Base-by-base conservation (phyloP, 108 stramenopile genomes). In the Schizochytrium sp. region DNA sequence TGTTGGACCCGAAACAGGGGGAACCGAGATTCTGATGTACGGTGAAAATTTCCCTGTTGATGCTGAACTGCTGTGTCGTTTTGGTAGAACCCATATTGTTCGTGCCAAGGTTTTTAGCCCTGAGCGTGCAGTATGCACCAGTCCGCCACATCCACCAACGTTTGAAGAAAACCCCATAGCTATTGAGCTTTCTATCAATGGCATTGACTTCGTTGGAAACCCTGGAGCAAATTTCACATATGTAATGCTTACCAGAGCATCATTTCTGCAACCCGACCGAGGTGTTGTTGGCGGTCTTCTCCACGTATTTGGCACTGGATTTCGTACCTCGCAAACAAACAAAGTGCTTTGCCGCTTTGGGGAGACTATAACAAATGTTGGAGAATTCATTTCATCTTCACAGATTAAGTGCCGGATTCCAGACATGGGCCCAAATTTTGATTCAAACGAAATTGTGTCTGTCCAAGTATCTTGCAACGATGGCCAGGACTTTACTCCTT, bases 381-480 rank as follows among this genome's bases (percentile, higher is more conserved):
- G 64, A 8, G 28, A 38, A 1, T 15, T 12, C 42, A 15, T 69
- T 38, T 69, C 64, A 1, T 7, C 64, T 38, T 28, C 64, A 5
- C 64, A 69, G 15, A 44, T 69, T 7, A 7, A 69, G 15, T 69
- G 64, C 28, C 8, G 10, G 12, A 44, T 69, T 0, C 64, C 64
- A 0, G 64, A 69, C 3, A 8, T 69, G 10, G 64, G 64, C 64
- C 42, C 12, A 12, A 44, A 7, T 5, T 5, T 69, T 0, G 64
- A 60, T 1, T 60, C 59, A n/a, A 17, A 17, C 59, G 28, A 1
- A 38, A 44, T 69, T 69, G 7, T 7, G 64, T 7, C 64, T 13
- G 5, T 69, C 64, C 64, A 69, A 15, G 15, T 69, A 38, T 69
- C 64, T 15, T 69, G 64, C 64, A 69, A 69, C 64, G 64, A 69